Conservation (phyloP, 1,139 yeast genomes). For the Hemisphaericaspora subhashii region DNA sequence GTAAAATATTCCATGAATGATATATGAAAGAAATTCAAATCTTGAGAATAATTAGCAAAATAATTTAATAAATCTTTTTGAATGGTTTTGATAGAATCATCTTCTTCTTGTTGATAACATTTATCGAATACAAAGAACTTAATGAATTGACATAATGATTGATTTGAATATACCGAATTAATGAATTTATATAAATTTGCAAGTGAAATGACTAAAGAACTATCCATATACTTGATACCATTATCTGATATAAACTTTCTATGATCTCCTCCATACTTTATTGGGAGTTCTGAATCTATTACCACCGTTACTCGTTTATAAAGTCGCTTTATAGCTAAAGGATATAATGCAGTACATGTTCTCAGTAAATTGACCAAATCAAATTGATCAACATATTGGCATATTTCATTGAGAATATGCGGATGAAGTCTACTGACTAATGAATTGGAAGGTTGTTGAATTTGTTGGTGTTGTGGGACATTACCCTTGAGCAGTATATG, state of each 20-base stretch:
- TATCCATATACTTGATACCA: conserved; percentile 34
- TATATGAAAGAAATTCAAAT: conserved; percentile 34
- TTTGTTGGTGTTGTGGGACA: background rate
- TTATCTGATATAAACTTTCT: conserved; percentile 26
- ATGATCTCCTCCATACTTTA: conserved; percentile 18
- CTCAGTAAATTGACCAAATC: conserved; percentile 29
- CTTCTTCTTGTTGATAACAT: conserved; percentile 22
- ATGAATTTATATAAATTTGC: conserved; percentile 23
- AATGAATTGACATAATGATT: conserved; percentile 23
- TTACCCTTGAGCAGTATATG: background rate
- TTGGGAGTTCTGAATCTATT: conserved; percentile 31
- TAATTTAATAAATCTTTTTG: conserved; percentile 28
- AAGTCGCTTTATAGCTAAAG: conserved; percentile 25
- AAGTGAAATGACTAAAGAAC: conserved; percentile 26
- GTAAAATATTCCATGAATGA: conserved; percentile 31
- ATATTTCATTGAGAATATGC: conserved; percentile 12
- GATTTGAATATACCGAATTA: conserved; percentile 20
- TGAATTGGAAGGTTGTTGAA: conserved; percentile 11
- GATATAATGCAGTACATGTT: conserved; percentile 25
- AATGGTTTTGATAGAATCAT: conserved; percentile 17
- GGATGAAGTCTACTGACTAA: conserved; percentile 10
- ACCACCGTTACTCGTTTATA: conserved; percentile 35
- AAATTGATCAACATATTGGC: conserved; percentile 31
- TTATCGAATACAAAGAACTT: conserved; percentile 38
- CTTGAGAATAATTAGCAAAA: conserved; percentile 27